These are phyloP conservation scores for Fagus crenata DNA, from an alignment of 306 rosid species.

Conservation along the genomic window DNA sequence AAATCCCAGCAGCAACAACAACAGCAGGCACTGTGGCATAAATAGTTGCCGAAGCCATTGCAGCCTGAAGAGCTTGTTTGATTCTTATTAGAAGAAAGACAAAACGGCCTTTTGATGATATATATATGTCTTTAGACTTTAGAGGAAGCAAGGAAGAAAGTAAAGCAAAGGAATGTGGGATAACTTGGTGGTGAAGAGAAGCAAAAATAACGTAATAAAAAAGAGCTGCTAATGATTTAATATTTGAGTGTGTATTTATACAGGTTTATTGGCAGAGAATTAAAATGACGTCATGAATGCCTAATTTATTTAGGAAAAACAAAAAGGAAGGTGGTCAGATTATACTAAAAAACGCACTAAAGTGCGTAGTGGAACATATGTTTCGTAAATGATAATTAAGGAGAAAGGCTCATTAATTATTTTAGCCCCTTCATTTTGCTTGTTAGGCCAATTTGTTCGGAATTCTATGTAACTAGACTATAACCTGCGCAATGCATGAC, in stretches of 20 bases:
- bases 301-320: too few relatives aligned
- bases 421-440: too few relatives aligned
- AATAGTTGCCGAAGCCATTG: slow-evolving; percentile 41
- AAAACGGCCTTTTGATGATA: background rate
- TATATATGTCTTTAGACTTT: background rate
- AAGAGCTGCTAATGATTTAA: background rate
- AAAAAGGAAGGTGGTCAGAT: too few relatives aligned
- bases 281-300: too few relatives aligned
- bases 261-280: too few relatives aligned
- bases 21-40: slow-evolving; percentile 42
- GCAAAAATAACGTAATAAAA: background rate
- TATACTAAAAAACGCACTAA: too few relatives aligned
- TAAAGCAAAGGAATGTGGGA: slow-evolving; percentile 23
- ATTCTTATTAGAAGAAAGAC: slow-evolving; percentile 23
- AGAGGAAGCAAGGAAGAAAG: background rate
- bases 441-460: too few relatives aligned
- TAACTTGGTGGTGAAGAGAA: slow-evolving; percentile 47
- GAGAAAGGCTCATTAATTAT: background rate
- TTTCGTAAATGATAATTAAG: too few relatives aligned
- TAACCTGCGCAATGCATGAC: too few relatives aligned
- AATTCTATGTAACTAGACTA: too few relatives aligned
- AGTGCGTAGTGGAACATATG: too few relatives aligned
- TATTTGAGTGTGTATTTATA: background rate
- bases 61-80: slow-evolving; percentile 18
- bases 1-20: slow-evolving; percentile 51